A percentile compares a stretch with the other conserved stretches of the same genome.
phyloP scores from a whole-genome alignment of 371 early-diverging fungal genomes.

The Capillidium heterosporum region DNA sequence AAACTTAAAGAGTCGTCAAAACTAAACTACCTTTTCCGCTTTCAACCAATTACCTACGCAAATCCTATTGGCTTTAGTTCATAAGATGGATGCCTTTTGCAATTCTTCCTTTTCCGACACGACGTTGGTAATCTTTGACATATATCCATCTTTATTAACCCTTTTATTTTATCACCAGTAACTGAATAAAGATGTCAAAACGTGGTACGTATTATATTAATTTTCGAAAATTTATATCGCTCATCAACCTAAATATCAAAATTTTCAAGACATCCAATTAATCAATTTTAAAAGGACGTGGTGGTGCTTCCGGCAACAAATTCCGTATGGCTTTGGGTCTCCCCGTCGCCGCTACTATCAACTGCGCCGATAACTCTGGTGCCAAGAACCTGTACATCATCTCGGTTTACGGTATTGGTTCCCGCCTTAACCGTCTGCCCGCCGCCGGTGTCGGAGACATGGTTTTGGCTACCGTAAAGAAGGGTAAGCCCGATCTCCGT shows the following conservation, averaged over 20 bases:
- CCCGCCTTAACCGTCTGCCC: slow-evolving; percentile 97
- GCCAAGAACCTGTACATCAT: slow-evolving; percentile 99
- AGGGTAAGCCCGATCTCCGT: slow-evolving; percentile 99
- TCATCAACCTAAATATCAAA: not conserved
- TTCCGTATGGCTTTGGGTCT: slow-evolving; percentile 99
- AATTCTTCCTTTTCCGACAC: no score
- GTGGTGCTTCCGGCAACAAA: slow-evolving; percentile 70
- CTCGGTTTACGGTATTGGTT: slow-evolving; percentile 93
- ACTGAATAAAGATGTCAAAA: slow-evolving; percentile 3
- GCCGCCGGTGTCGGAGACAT: slow-evolving; percentile 99
- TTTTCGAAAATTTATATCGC: not conserved
- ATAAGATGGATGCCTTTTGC: no score
- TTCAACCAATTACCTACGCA: no score
- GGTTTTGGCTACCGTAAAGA: slow-evolving; percentile 98
- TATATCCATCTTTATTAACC: no score
- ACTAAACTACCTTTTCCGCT: no score
- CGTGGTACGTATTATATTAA: slow-evolving; percentile 2
- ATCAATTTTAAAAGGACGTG: not conserved
- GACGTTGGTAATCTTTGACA: no score
- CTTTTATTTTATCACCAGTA: no score
- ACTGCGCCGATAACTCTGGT: slow-evolving; percentile 99
- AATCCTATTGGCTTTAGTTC: no score
- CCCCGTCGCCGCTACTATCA: slow-evolving; percentile 98
- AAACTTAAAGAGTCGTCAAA: no score
- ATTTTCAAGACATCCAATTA: not conserved